Conservation (phyloP, 225 moss, liverwort and hornwort genomes). For the Straminergon stramineum region DNA sequence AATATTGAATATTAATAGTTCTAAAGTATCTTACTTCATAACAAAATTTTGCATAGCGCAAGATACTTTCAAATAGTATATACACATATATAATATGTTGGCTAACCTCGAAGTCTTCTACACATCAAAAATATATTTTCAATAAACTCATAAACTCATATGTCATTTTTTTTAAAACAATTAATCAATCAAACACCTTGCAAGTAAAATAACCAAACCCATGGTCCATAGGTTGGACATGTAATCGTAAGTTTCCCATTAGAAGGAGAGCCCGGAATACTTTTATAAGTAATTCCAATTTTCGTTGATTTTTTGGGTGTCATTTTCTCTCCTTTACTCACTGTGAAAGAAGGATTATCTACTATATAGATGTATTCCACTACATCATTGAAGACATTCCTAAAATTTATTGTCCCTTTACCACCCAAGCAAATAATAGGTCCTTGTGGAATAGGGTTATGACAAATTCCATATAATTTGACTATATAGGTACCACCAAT, state of each 20-base stretch:
- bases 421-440: conserved; percentile 49
- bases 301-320: conserved; percentile 50
- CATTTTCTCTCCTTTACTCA: conserved; percentile 67
- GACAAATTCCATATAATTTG: conserved; percentile 19
- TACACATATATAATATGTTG: background rate
- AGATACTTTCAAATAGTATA: background rate
- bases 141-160: background rate
- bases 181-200: conserved; percentile 14
- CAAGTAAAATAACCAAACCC: conserved; percentile 40
- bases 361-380: conserved; percentile 40
- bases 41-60: too few relatives aligned
- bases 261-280: background rate
- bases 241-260: conserved; percentile 33
- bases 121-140: background rate
- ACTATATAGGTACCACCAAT: background rate
- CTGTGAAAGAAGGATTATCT: conserved; percentile 45
- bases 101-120: background rate
- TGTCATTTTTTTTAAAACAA: background rate
- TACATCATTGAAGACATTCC: conserved; percentile 52
- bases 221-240: conserved; percentile 34
- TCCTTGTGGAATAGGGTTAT: conserved; percentile 62
- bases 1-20: too few relatives aligned
- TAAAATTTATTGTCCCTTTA: conserved; percentile 46
- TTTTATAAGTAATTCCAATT: conserved; percentile 47
- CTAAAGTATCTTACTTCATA: background rate